phyloP scores from a whole-genome alignment of 2,329 filamentous ascomycete species.

The Stemphylium beticola region DNA sequence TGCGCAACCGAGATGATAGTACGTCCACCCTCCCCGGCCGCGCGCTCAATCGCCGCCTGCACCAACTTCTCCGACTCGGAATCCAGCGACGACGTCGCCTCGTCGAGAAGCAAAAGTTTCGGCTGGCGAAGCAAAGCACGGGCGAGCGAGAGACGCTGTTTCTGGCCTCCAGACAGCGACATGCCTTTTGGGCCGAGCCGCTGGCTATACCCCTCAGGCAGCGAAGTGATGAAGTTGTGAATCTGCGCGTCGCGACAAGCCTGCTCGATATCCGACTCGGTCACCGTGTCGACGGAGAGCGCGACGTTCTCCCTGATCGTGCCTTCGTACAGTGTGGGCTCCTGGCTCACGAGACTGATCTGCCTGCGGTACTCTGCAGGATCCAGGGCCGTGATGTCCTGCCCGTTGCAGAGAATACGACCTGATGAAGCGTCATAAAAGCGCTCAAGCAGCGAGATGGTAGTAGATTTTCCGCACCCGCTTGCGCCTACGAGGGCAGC shows the following conservation, averaged over 20 bases:
- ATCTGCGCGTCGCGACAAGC: conserved; percentile 48
- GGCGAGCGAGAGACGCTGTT: conserved; percentile 44
- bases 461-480: conserved; percentile 73
- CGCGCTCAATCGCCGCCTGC: conserved; percentile 44
- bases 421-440: conserved; percentile 75
- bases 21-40: conserved; percentile 30
- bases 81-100: conserved; percentile 44
- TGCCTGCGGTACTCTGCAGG: conserved; percentile 49
- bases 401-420: conserved; percentile 61
- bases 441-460: conserved; percentile 65
- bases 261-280: conserved; percentile 36
- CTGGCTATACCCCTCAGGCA: conserved; percentile 46
- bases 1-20: conserved; percentile 48
- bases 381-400: conserved; percentile 46
- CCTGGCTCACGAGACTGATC: conserved; percentile 55
- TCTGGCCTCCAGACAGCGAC: conserved; percentile 44
- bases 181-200: conserved; percentile 46
- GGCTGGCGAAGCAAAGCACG: conserved; percentile 43
- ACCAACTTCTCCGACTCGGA: conserved; percentile 44
- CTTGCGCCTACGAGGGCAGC: conserved; percentile 73
- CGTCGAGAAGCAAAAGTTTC: conserved; percentile 43
- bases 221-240: conserved; percentile 46
- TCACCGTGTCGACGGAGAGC: conserved; percentile 40
- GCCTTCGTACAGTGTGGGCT: conserved; percentile 55
- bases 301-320: conserved; percentile 51